phyloP scores from a whole-genome alignment of 371 early-diverging fungal species.

The Lichtheimia hyalospora region DNA sequence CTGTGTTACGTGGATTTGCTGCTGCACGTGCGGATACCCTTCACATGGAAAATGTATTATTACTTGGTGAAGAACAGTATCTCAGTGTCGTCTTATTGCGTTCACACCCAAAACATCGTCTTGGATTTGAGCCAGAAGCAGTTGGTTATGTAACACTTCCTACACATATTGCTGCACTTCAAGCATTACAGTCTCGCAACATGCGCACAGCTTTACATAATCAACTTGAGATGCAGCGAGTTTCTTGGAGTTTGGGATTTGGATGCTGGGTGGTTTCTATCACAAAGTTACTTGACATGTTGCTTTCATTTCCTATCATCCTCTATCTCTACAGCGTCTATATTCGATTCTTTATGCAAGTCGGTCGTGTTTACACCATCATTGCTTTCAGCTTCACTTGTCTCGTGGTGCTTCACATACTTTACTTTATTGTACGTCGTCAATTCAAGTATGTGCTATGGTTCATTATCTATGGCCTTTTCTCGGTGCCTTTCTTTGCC shows the following conservation, averaged over 20 bases:
- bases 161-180: slow-evolving; percentile 33
- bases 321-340: slow-evolving; percentile 40
- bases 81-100: slow-evolving; percentile 35
- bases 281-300: slow-evolving; percentile 35
- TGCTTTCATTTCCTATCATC: slow-evolving; percentile 40
- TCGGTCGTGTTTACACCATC: slow-evolving; percentile 29
- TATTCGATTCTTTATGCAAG: slow-evolving; percentile 23
- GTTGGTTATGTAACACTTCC: slow-evolving; percentile 42
- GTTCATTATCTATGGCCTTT: slow-evolving; percentile 41
- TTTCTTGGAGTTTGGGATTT: slow-evolving; percentile 35
- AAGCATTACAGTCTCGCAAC: slow-evolving; percentile 34
- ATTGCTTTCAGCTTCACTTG: slow-evolving; percentile 33
- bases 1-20: slow-evolving; percentile 40
- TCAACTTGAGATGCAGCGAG: slow-evolving; percentile 36
- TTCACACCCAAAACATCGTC: slow-evolving; percentile 38
- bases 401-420: slow-evolving; percentile 33
- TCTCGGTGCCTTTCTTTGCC: slow-evolving; percentile 39
- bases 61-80: slow-evolving; percentile 49
- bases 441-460: slow-evolving; percentile 47
- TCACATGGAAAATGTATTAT: slow-evolving; percentile 45
- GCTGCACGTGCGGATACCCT: slow-evolving; percentile 34
- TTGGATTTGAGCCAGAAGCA: slow-evolving; percentile 52
- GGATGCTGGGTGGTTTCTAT: slow-evolving; percentile 40
- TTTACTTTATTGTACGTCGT: slow-evolving; percentile 35
- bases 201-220: slow-evolving; percentile 41